Base-by-base conservation (phyloP, 306 rosid species). In the Canavalia gladiata region DNA sequence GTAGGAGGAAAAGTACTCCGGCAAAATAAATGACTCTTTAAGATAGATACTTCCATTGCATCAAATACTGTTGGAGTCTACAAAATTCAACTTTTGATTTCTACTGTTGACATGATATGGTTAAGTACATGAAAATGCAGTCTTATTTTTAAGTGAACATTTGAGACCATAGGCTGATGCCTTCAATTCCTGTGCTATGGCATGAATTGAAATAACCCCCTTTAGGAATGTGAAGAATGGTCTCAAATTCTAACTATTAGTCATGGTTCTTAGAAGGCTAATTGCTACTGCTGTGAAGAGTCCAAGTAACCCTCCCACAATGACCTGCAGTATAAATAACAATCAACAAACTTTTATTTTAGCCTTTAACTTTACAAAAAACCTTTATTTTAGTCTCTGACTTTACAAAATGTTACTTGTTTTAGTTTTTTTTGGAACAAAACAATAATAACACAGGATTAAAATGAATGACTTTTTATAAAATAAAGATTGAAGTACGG, bases 251-350 rank as follows among this genome's bases (percentile, higher is more conserved):
- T 50, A 81, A 41, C 83, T 39, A 56, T 3, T 60, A 25, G 55
- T 50, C 59, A 82, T 0, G 5, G 68, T 70, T 68, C 88, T 86
- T 77, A 89, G 65, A 84, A 72, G 85, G 59, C 90, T 92, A 50
- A 87, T 57, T 18, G 74, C 45, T 18, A 71, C 45, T 56, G 90
- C 92, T 3, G 89, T 89, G 47, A 83, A 42, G 62, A 85, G 62
- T 35, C 98, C 98, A 60, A 94, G 98, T 81, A 90, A 76, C 11
- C 88, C 90, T 68, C 98, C 98, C 2, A 87, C 95, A 82, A 94
- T 59, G 60, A 94, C 98, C 98, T 94, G 91, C 54, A 83, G 37
- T 56, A 70, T 64, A 33, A 83, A 43, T n/a, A 45, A 59, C 25
- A 37, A 47, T 49, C 29, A 29, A 13, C 12, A 31, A 25, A 37